phyloP scores from a whole-genome alignment of 352 stramenopile genomes.

The Peronospora tabacina region DNA sequence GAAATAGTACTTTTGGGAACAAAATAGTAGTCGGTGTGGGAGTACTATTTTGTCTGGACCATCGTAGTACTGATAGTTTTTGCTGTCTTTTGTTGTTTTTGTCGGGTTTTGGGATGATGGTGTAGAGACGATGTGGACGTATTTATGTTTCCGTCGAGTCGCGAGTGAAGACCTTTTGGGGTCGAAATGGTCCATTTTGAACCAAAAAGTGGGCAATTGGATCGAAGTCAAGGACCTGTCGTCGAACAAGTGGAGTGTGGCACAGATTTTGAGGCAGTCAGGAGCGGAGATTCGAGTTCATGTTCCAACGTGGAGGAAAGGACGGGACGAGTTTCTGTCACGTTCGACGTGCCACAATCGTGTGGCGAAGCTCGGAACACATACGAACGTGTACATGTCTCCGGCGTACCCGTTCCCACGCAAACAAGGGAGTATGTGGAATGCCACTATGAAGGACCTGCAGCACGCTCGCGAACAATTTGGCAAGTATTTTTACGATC shows the following conservation, averaged over 20 bases:
- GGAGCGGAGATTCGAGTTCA: constrained; percentile 61
- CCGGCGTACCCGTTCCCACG: constrained; percentile 70
- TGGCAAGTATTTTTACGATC: constrained; percentile 63
- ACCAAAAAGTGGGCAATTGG: constrained; percentile 65
- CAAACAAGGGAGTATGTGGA: constrained; percentile 67
- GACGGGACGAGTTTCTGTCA: constrained; percentile 65
- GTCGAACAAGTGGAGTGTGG: constrained; percentile 69
- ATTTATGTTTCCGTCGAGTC: constrained; percentile 63
- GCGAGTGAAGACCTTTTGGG: constrained; percentile 50
- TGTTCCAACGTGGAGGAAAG: constrained; percentile 59
- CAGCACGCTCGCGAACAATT: constrained; percentile 58
- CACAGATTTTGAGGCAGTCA: constrained; percentile 61
- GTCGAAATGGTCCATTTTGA: constrained; percentile 66
- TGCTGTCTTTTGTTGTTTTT: neutral
- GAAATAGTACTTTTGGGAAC: too few species aligned
- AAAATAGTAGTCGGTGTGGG: neutral
- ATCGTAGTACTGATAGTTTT: neutral
- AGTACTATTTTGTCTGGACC: too few species aligned
- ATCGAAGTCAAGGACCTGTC: constrained; percentile 75
- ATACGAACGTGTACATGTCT: constrained; percentile 74
- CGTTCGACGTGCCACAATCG: constrained; percentile 49
- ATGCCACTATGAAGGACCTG: constrained; percentile 54
- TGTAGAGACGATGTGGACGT: constrained; percentile 51
- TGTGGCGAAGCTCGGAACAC: constrained; percentile 56
- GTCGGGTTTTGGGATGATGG: neutral